These are phyloP conservation scores for Aspergillus clavatus DNA, from an alignment of 2,329 filamentous ascomycete genomes.

Conservation along the genomic window DNA sequence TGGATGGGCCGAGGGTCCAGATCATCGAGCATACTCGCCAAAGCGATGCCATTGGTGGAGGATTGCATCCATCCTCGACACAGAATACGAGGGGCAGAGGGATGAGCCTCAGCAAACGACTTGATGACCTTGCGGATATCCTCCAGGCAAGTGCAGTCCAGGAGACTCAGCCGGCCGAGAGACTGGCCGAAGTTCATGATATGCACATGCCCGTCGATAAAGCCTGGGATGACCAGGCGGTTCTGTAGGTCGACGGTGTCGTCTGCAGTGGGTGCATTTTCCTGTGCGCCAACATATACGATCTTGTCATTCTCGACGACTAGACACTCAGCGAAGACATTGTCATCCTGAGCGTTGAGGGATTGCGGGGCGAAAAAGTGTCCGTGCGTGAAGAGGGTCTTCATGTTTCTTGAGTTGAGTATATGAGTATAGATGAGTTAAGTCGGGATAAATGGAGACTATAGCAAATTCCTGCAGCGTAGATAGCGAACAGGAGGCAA, in stretches of 20 bases:
- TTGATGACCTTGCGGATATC: constrained; percentile 43
- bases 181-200: constrained; percentile 48
- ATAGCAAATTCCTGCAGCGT: too few relatives aligned
- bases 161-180: constrained; percentile 42
- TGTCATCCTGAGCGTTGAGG: constrained; percentile 6
- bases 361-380: constrained; percentile 26
- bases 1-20: constrained; percentile 47
- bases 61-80: constrained; percentile 49
- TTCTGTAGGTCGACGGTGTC: constrained; percentile 32
- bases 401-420: constrained; percentile 1
- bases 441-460: too few relatives aligned
- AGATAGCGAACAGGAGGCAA: too few relatives aligned
- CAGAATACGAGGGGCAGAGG: constrained; percentile 39
- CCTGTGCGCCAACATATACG: constrained; percentile 35
- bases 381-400: constrained; percentile 28
- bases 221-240: constrained; percentile 42
- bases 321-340: constrained; percentile 31
- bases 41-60: constrained; percentile 42
- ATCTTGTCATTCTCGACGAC: constrained; percentile 41
- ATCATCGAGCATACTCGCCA: constrained; percentile 46
- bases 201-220: constrained; percentile 50
- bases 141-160: constrained; percentile 38
- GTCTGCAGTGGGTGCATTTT: constrained; percentile 18
- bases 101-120: constrained; percentile 38
- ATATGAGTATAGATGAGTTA: too few relatives aligned